Percentiles rank a stretch among this genome's conserved stretches.
Conservation (phyloP, 139 green algal species). For the Haematococcus sp. region DNA sequence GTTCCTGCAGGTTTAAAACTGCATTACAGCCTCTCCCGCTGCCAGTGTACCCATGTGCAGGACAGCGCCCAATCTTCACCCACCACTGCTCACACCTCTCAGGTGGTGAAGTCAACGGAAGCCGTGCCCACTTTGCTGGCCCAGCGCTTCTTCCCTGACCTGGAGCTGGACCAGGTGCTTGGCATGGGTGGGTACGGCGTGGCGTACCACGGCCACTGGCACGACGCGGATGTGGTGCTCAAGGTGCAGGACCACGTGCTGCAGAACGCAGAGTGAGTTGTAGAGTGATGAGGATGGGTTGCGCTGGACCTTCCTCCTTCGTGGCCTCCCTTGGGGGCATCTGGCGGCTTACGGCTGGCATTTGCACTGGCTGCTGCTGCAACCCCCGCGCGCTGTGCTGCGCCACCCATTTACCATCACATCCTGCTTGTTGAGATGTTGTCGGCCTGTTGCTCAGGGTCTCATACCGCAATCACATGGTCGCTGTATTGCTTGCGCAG, state of each 20-base stretch:
- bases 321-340: background rate
- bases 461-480: too few relatives aligned
- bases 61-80: too few relatives aligned
- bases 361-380: background rate
- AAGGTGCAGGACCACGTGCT: conserved; percentile 29
- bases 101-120: background rate
- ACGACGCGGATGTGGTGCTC: conserved; percentile 30
- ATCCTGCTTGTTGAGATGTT: background rate
- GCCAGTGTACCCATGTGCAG: too few relatives aligned
- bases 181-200: conserved; percentile 27
- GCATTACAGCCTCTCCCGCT: too few relatives aligned
- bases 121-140: background rate
- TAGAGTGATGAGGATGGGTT: background rate
- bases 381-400: background rate
- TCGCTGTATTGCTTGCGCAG: too few relatives aligned
- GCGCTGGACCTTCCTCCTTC: too few relatives aligned
- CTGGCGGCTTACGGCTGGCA: background rate
- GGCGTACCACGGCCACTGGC: conserved; percentile 26
- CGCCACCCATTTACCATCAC: background rate
- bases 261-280: conserved; percentile 3
- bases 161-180: conserved; percentile 30
- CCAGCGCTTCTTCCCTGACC: conserved; percentile 10
- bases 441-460: background rate
- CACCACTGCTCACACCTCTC: too few relatives aligned
- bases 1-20: too few relatives aligned